A percentile compares a stretch with the other conserved stretches of the same genome.
Conservation (phyloP, 2,329 filamentous ascomycete species). For the Coniochaeta sp. region DNA sequence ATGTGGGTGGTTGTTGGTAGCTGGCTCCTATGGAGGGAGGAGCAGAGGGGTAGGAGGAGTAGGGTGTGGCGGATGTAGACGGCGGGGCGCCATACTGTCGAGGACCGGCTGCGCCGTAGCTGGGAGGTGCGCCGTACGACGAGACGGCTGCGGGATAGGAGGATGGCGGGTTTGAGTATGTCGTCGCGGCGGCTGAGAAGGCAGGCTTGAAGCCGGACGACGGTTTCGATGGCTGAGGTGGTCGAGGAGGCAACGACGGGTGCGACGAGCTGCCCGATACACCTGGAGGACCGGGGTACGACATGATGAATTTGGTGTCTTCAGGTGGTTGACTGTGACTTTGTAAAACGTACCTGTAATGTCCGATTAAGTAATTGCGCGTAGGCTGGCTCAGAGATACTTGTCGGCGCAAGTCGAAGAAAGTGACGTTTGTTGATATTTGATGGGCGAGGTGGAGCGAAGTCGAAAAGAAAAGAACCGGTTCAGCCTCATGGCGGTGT, state of each 20-base stretch:
- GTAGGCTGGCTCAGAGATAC: background rate
- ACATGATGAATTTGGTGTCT: conserved; percentile 63
- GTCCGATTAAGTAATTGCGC: background rate
- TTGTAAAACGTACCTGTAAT: background rate
- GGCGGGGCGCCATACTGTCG: conserved; percentile 34
- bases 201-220: conserved; percentile 42
- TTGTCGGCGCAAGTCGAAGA: background rate
- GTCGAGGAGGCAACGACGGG: conserved; percentile 70
- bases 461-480: background rate
- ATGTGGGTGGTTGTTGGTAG: conserved; percentile 20
- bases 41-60: conserved; percentile 17
- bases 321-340: background rate
- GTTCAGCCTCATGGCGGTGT: background rate
- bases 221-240: conserved; percentile 49
- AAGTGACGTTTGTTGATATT: background rate
- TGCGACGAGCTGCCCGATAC: conserved; percentile 39
- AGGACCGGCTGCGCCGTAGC: conserved; percentile 8
- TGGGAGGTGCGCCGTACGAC: conserved; percentile 7
- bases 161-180: conserved; percentile 22
- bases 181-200: conserved; percentile 36
- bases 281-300: conserved; percentile 83
- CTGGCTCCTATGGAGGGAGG: conserved; percentile 27
- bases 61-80: conserved; percentile 17
- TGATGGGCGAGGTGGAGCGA: background rate
- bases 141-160: conserved; percentile 11